These are phyloP conservation scores for Aspergillus cavernicola DNA, from an alignment of 495 filamentous ascomycete species.

Conservation along the genomic window DNA sequence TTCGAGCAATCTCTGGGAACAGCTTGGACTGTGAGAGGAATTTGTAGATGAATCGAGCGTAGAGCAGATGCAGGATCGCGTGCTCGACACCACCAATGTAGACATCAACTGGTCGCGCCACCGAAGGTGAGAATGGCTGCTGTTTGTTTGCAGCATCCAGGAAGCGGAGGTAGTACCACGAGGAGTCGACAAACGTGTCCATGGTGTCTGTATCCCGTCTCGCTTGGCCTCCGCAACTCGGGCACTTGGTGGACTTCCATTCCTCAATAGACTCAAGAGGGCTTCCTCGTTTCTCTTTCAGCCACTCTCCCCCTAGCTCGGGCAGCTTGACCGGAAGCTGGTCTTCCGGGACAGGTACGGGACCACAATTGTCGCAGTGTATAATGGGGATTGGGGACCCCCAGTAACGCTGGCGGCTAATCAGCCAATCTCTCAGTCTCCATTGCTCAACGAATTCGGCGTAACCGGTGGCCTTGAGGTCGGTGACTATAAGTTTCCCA, in stretches of 20 bases:
- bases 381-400: constrained; percentile 87
- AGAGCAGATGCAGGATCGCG: constrained; percentile 87
- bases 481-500: constrained; percentile 53
- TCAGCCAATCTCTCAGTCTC: constrained; percentile 81
- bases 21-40: constrained; percentile 61
- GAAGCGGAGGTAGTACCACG: constrained; percentile 87
- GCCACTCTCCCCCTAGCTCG: constrained; percentile 62
- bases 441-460: constrained; percentile 63
- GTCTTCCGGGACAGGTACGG: constrained; percentile 71
- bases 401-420: constrained; percentile 88
- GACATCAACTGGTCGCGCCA: constrained; percentile 70
- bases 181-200: constrained; percentile 93
- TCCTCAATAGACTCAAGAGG: constrained; percentile 66
- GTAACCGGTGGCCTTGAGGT: constrained; percentile 47
- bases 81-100: constrained; percentile 90
- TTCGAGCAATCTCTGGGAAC: constrained; percentile 44
- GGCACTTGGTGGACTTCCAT: constrained; percentile 74
- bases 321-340: constrained; percentile 77
- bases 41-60: constrained; percentile 87
- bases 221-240: constrained; percentile 64
- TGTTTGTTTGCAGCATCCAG: constrained; percentile 62
- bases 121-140: constrained; percentile 54
- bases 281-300: constrained; percentile 68
- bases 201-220: constrained; percentile 89
- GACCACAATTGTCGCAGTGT: constrained; percentile 73